These are phyloP conservation scores for Megacollybia marginata DNA, from an alignment of 768 basidiomycete species.

Conservation along the genomic window DNA sequence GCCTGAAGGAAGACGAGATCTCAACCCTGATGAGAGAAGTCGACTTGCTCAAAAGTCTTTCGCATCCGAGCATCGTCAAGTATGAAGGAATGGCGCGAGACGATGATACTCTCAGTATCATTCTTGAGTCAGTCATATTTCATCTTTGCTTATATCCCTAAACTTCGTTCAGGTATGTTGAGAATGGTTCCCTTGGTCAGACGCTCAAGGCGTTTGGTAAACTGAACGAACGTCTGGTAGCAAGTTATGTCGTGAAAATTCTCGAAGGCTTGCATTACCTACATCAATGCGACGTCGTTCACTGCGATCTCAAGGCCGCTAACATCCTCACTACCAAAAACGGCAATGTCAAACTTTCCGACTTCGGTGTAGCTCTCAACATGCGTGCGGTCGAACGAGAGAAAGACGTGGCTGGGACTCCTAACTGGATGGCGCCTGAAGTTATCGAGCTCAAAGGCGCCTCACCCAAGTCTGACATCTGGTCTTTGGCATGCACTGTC, in stretches of 20 bases:
- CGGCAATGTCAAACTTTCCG: constrained; percentile 93
- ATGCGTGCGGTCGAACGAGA: constrained; percentile 84
- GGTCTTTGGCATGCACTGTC: constrained; percentile 93
- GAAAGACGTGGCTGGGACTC: constrained; percentile 87
- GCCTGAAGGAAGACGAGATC: constrained; percentile 86
- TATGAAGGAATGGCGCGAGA: constrained; percentile 96
- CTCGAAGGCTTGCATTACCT: constrained; percentile 93
- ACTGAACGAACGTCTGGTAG: constrained; percentile 86
- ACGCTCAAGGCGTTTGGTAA: constrained; percentile 91
- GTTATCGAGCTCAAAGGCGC: constrained; percentile 94
- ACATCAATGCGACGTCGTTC: constrained; percentile 84
- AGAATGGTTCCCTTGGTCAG: constrained; percentile 92
- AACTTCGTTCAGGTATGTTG: constrained; percentile 64
- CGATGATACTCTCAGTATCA: constrained; percentile 81
- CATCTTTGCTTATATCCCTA: constrained; percentile 8
- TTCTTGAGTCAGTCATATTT: constrained; percentile 72
- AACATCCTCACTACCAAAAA: constrained; percentile 99
- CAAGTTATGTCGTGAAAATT: constrained; percentile 93
- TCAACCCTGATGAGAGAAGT: constrained; percentile 91
- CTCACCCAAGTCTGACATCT: constrained; percentile 89
- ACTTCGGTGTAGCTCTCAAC: constrained; percentile 97
- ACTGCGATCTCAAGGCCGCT: constrained; percentile 97
- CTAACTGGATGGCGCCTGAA: constrained; percentile 99
- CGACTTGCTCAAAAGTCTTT: constrained; percentile 81
- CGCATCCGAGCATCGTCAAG: constrained; percentile 94